Percentiles rank a stretch among this genome's conserved stretches.
Conservation (phyloP, 768 basidiomycete genomes). For the Lactarius indigo region DNA sequence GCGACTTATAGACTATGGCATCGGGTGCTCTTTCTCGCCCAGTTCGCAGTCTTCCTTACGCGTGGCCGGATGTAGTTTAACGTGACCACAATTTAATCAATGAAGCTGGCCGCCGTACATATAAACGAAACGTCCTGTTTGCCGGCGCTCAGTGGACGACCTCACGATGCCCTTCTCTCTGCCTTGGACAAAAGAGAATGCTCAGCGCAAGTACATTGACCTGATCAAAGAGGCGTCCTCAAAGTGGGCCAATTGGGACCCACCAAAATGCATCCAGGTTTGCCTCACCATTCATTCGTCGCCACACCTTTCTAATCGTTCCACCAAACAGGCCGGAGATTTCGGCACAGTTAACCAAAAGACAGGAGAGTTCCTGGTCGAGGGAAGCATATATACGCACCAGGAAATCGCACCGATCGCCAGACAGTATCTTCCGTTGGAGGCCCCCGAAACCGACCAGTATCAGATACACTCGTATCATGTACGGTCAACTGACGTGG, state of each 20-base stretch:
- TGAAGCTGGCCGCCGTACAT: not conserved
- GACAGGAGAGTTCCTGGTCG: conserved; percentile 7
- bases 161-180: conserved; percentile 9
- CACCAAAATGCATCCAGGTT: not conserved
- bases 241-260: conserved; percentile 18
- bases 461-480: conserved; percentile 15
- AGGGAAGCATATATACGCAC: conserved; percentile 18
- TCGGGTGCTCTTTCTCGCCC: not conserved
- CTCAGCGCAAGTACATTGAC: conserved; percentile 18
- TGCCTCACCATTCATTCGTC: not conserved
- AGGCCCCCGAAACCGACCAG: not conserved
- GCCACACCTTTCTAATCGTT: not conserved
- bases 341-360: conserved; percentile 7
- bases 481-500: not conserved
- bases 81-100: not conserved
- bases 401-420: not conserved
- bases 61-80: not conserved
- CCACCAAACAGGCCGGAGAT: conserved; percentile 10
- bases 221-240: conserved; percentile 4
- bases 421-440: not conserved
- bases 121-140: not conserved
- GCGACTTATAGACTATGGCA: not conserved
- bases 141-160: not conserved
- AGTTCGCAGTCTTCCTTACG: not conserved
- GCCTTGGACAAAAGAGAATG: not conserved